These are phyloP conservation scores for Ogataea nonfermentans DNA, from an alignment of 805 yeast species.

Conservation along the genomic window DNA sequence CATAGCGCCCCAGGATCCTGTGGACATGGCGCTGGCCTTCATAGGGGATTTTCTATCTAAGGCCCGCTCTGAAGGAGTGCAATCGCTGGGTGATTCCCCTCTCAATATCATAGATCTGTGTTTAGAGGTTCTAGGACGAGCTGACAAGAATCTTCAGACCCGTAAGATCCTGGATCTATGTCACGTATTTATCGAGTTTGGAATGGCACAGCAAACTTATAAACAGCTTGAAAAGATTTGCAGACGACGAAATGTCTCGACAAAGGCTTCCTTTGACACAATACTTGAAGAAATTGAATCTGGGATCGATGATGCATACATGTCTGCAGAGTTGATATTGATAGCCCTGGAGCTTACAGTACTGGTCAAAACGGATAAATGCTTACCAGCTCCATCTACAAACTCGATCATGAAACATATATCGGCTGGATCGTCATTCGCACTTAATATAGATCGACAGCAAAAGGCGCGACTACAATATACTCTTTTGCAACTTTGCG, in stretches of 20 bases:
- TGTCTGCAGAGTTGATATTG: slow-evolving; percentile 1
- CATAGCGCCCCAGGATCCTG: slow-evolving; percentile 3
- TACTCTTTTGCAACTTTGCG: not conserved
- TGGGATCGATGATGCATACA: not conserved
- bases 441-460: not conserved
- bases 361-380: not conserved
- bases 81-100: slow-evolving; percentile 1
- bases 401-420: slow-evolving; percentile 1
- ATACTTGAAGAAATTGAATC: not conserved
- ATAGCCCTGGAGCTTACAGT: slow-evolving; percentile 1
- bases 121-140: slow-evolving; percentile 10
- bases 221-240: not conserved
- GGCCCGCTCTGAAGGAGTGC: slow-evolving; percentile 1
- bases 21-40: slow-evolving; percentile 12
- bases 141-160: not conserved
- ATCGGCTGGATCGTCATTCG: not conserved
- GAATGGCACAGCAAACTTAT: not conserved
- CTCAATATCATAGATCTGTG: slow-evolving; percentile 12
- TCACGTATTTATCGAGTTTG: not conserved
- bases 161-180: slow-evolving; percentile 4
- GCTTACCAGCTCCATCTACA: not conserved
- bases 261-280: not conserved
- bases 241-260: not conserved
- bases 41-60: slow-evolving; percentile 7
- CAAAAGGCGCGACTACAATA: not conserved